These are phyloP conservation scores for Trichoderma sp. DNA, from an alignment of 2,329 filamentous ascomycete species.

Conservation along the genomic window DNA sequence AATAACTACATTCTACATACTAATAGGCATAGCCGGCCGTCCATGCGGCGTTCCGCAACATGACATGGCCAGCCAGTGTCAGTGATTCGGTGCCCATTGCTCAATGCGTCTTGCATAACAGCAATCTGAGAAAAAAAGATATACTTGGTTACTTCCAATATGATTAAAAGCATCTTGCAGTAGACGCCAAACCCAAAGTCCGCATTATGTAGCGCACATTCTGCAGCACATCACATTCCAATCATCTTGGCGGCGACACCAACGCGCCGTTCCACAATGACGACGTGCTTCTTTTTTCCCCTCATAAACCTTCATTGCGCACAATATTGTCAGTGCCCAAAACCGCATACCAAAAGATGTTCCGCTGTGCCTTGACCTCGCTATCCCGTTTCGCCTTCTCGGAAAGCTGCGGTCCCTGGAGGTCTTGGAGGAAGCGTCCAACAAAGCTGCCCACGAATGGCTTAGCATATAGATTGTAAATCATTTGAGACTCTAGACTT, in stretches of 20 bases:
- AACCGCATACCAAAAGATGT: constrained; percentile 16
- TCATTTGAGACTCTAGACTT: constrained; percentile 18
- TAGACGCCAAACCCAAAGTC: neutral
- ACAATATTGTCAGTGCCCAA: constrained; percentile 10
- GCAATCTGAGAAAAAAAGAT: neutral
- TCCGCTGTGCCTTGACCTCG: constrained; percentile 2
- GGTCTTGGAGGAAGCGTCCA: constrained; percentile 17
- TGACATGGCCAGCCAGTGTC: neutral
- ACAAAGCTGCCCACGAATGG: constrained; percentile 20
- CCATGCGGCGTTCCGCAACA: neutral
- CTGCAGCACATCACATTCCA: neutral
- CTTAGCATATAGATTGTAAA: constrained; percentile 18
- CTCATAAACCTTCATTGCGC: neutral
- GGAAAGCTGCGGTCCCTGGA: constrained; percentile 3
- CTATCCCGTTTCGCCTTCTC: constrained; percentile 6
- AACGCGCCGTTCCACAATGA: neutral
- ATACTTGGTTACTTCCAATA: neutral
- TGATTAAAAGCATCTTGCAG: neutral
- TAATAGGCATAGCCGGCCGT: neutral
- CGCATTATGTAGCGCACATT: neutral
- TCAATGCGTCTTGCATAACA: neutral
- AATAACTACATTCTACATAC: neutral
- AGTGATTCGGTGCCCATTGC: neutral
- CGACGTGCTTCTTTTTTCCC: neutral
- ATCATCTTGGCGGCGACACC: neutral